Conservation (phyloP, 139 green algal genomes). For the Chlamydomonas schloesseri region DNA sequence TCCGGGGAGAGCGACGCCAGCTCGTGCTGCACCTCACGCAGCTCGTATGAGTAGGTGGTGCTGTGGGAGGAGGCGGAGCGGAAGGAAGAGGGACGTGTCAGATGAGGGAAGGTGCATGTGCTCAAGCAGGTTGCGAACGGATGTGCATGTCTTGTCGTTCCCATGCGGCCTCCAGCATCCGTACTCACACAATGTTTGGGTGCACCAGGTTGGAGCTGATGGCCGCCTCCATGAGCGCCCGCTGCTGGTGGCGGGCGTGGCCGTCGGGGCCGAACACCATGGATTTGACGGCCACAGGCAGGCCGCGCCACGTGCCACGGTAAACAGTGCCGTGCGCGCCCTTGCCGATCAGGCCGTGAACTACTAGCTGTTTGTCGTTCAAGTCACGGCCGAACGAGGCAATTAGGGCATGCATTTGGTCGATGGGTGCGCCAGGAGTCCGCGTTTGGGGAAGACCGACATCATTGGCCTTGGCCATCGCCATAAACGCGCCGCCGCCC, state of each 20-base stretch:
- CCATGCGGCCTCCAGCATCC: neutral
- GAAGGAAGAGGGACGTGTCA: neutral
- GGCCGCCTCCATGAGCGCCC: conserved; percentile 41
- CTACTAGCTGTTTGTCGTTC: conserved; percentile 40
- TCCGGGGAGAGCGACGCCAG: conserved; percentile 18
- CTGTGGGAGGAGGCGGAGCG: neutral
- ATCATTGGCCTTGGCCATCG: too few species aligned
- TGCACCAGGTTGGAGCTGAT: conserved; percentile 54
- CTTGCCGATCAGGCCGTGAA: conserved; percentile 39
- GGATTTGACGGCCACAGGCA: conserved; percentile 46
- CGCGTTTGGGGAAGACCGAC: too few species aligned
- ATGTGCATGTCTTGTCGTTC: too few species aligned
- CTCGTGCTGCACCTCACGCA: conserved; percentile 44
- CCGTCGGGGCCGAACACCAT: conserved; percentile 36
- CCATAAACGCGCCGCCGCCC: too few species aligned
- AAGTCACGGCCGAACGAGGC: conserved; percentile 11
- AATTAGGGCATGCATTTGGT: conserved; percentile 11
- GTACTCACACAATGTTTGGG: conserved; percentile 48
- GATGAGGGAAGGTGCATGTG: too few species aligned
- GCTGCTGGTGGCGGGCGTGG: conserved; percentile 18
- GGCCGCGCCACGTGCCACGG: conserved; percentile 34
- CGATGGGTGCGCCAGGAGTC: neutral
- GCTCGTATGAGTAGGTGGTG: conserved; percentile 43
- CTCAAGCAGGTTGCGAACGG: neutral
- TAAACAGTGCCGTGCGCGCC: conserved; percentile 50